phyloP scores from a whole-genome alignment of 1,284 basidiomycete genomes.

The Schizophyllum commune region DNA sequence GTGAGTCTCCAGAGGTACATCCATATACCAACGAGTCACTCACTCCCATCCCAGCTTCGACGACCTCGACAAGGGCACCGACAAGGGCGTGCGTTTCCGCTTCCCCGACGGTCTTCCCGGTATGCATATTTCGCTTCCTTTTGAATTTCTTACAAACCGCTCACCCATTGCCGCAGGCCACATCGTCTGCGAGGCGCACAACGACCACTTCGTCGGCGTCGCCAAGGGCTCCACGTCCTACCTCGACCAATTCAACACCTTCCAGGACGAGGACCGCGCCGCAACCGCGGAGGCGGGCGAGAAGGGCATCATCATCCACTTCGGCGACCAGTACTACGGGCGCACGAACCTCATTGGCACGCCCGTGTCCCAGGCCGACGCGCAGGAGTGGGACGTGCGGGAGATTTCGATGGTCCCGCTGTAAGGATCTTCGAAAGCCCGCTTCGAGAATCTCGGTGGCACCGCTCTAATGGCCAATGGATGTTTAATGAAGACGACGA shows the following conservation, averaged over 20 bases:
- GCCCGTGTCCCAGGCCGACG: background rate
- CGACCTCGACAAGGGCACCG: conserved; percentile 8
- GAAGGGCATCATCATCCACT: background rate
- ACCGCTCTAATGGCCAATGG: no score
- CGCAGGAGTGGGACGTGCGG: background rate
- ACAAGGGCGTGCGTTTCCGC: conserved; percentile 13
- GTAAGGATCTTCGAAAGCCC: no score
- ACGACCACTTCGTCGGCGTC: conserved; percentile 12
- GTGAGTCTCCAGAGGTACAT: background rate
- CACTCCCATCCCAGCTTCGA: conserved; percentile 2
- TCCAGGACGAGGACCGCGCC: background rate
- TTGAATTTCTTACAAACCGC: background rate
- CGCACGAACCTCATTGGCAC: background rate
- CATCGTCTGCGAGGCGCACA: conserved; percentile 5
- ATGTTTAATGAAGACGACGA: no score
- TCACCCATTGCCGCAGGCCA: background rate
- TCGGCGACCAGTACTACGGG: background rate
- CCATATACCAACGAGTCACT: background rate
- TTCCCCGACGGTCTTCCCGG: conserved; percentile 10
- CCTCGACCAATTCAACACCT: background rate
- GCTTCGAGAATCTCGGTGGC: no score
- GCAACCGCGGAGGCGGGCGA: background rate
- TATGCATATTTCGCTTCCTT: no score
- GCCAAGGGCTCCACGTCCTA: background rate
- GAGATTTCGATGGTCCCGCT: background rate